These are phyloP conservation scores for Vitis vinifera DNA, from an alignment of 164 flowering plant genomes.

Conservation along the genomic window DNA sequence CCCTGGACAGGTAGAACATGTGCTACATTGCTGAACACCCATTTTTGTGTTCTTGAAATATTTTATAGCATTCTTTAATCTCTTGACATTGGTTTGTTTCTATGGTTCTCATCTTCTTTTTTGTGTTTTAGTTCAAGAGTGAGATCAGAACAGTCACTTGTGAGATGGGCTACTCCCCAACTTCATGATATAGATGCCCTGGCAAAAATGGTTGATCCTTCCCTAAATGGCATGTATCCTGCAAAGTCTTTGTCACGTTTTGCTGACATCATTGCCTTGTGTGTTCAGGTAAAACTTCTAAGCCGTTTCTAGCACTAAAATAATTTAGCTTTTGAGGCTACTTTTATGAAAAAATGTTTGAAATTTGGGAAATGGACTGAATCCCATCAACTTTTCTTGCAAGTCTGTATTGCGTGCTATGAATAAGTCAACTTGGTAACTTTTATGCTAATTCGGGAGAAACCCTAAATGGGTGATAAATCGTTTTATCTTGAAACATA, in stretches of 20 bases:
- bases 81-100: constrained; percentile 8
- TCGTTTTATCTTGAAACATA: too few species aligned
- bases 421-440: too few species aligned
- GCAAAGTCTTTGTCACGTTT: constrained; percentile 95
- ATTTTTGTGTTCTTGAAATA: background rate
- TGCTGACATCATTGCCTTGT: constrained; percentile 91
- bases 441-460: too few species aligned
- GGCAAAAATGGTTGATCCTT: constrained; percentile 94
- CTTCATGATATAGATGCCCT: constrained; percentile 96
- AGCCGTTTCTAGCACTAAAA: background rate
- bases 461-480: too few species aligned
- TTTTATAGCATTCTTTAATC: background rate
- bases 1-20: constrained; percentile 76
- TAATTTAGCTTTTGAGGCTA: background rate
- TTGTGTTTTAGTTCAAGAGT: constrained; percentile 63
- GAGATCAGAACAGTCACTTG: constrained; percentile 92
- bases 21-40: background rate
- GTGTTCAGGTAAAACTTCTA: constrained; percentile 76
- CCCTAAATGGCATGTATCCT: constrained; percentile 90
- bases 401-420: background rate
- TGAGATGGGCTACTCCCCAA: constrained; percentile 98
- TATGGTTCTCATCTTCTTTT: constrained; percentile 1
- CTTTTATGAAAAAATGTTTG: background rate
- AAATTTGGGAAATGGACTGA: background rate
- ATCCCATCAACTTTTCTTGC: background rate